Evolutionary conservation across 139 green algal genomes (phyloP), one percentile per base, ranked within the genome.

Genomic region (Chlorella vulgaris): DNA sequence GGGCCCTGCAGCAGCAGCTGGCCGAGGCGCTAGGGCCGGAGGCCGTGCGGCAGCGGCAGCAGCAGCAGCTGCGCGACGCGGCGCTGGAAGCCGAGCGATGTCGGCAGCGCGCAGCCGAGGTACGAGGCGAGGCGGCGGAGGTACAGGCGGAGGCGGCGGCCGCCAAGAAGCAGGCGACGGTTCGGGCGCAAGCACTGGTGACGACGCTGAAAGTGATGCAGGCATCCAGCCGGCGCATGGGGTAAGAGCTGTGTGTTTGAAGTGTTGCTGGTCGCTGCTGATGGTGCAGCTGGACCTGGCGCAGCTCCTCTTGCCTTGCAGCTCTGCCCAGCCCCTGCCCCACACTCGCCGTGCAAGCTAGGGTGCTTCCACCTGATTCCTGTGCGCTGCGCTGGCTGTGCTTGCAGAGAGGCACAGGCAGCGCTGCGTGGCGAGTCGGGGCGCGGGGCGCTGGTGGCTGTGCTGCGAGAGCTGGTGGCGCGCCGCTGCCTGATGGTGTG

Each of bases 401-500:
- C 67, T n/a, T 47, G 51, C 73, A 79, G 73, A 4, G 74, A 80
- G 19, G 74, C 74, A 0, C 55, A 70, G 74, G 74, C 74, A n/a
- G 43, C 58, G 4, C n/a, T 91, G 60, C 22, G 7, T 0, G 88
- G 89, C 0, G 66, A 87, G 7, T 35, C 65, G n/a, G 88, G 88
- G 35, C 40, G 60, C 26, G 88, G 86, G 0, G 73, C 51, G 15
- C 81, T 86, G 83, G 67, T 42, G 63, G 61, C 29, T 31, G 42
- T 85, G 67, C 80, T 87, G 29, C 71, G 38, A 2, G 73, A 85
- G 74, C 83, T 92, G 42, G 83, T 90, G 50, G 80, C 77, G 8
- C 78, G 85, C 3, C 62, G 89, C n/a, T 91, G 87, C 65, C 67
- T 80, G 3, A 43, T 92, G 80, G 75, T 88, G 35, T 51, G n/a